Evolutionary conservation across 2,329 filamentous ascomycete genomes (phyloP), one percentile per base, ranked within the genome.

Genomic region (Passalora sequoiae): DNA sequence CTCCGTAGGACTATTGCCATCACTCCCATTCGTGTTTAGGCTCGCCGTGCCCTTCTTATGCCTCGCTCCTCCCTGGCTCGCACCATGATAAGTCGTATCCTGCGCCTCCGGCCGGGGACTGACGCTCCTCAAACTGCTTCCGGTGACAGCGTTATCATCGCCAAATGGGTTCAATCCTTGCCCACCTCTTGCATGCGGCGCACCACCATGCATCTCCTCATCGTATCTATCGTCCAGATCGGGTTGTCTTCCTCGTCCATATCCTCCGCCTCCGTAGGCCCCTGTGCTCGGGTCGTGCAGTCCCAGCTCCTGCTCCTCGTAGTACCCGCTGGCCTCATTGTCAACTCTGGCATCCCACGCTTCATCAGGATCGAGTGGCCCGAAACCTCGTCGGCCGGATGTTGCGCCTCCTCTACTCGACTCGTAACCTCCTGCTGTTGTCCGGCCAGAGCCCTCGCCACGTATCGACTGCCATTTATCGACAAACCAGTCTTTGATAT

Each of bases 281-380:
- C 64, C 66, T 6, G 62, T 64, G 40, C 59, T 60, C 30, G 67
- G 66, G 51, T 70, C 66, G 38, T 68, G 72, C 25, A 77, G 60
- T 0, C 82, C 83, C 4, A 88, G 69, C 65, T 89, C 85, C 60
- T 85, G 80, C 62, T 91, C 86, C 60, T 91, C 86, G 60, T 86
- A 83, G 64, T 86, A 86, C 1, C 75, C 75, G 16, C 71, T 71
- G 13, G 82, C 78, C 64, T 89, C 86, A 55, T 80, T 74, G 45
- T 84, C 85, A 4, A 94, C 86, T 47, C 85, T 74, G 51, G 85
- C 69, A 67, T 92, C 86, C 88, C 88, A 94, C 2, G 86, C 86
- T 60, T 89, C 86, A 61, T 94, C 87, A 1, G 85, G 85, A 59
- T 92, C 87, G 33, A 88, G 74, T 3, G 80, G 72, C 1, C 81